Evolutionary conservation across 2,329 filamentous ascomycete genomes (phyloP), one percentile per base, ranked within the genome.

Genomic region (Grosmannia serpens): DNA sequence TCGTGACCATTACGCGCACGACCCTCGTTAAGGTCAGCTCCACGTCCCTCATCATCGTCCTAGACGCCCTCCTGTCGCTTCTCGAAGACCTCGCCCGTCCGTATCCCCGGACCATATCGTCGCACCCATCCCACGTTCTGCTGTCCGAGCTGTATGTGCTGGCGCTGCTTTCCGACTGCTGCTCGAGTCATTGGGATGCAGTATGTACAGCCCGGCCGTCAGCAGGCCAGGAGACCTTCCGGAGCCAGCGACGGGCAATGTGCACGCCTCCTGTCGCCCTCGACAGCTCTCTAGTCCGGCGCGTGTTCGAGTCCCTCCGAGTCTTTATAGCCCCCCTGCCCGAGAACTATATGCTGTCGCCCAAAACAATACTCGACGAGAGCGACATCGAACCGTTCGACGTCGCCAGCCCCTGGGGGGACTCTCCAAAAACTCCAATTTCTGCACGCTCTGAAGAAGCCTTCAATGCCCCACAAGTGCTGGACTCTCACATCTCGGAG

Each of bases 101-200:
- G 4, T 82, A 82, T 66, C 41, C 26, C 55, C 76, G 76, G 61
- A 70, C 66, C 54, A 71, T 81, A 58, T 69, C 75, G 52, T 70
- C 73, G 26, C 82, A 84, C 64, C 82, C 83, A 2, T 71, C 75
- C 44, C 81, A 85, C 65, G 75, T 87, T 56, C 71, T 86, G 35
- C 75, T 82, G 53, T 86, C 85, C 22, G 84, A 87, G 67, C 72
- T 84, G 53, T 87, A 84, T 64, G 73, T 86, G n/a, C 70, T 87
- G 55, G 77, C 80, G 53, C 73, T 87, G 49, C 75, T 84, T 41
- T 81, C 83, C 66, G 83, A 87, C 65, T 87, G 84, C 67, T 87
- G 83, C 64, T 76, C 78, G 55, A 77, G 79, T 57, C 78, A 84
- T 66, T 86, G 83, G 83, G 71, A 77, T 47, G 62, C 64, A n/a